phyloP scores from a whole-genome alignment of 2,329 filamentous ascomycete species.

The Fusarium musae region DNA sequence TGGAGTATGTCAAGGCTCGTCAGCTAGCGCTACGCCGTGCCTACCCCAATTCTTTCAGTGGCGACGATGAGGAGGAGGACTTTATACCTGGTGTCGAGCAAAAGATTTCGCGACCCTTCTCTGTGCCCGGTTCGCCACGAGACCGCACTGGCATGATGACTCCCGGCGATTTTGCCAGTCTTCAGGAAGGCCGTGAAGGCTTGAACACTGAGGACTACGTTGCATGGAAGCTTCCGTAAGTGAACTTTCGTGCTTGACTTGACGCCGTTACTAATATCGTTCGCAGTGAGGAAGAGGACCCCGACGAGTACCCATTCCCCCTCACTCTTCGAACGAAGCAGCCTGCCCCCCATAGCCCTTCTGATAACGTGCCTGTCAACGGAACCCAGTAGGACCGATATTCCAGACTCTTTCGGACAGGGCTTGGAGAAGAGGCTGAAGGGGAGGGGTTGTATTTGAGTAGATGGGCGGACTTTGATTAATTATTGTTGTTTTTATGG shows the following conservation, averaged over 20 bases:
- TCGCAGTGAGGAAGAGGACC: constrained; percentile 88
- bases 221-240: constrained; percentile 97
- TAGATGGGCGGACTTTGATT: constrained; percentile 25
- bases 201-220: constrained; percentile 97
- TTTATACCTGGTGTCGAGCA: constrained; percentile 93
- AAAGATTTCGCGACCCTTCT: constrained; percentile 95
- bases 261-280: constrained; percentile 28
- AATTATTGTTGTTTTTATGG: constrained; percentile 26
- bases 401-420: constrained; percentile 1
- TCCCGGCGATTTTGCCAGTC: constrained; percentile 93
- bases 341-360: constrained; percentile 43
- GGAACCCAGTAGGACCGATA: constrained; percentile 36
- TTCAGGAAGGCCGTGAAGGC: constrained; percentile 94
- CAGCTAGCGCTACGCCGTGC: constrained; percentile 91
- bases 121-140: constrained; percentile 90
- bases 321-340: constrained; percentile 67
- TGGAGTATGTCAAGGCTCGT: constrained; percentile 98
- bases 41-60: constrained; percentile 86
- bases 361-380: constrained; percentile 42
- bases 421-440: neutral
- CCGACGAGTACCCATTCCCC: constrained; percentile 74
- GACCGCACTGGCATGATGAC: constrained; percentile 98
- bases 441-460: constrained; percentile 29
- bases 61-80: constrained; percentile 84
- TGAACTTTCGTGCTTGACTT: constrained; percentile 48